Evolutionary conservation across 495 filamentous ascomycete genomes (phyloP).

Genomic region (Amniculicola lignicola): DNA sequence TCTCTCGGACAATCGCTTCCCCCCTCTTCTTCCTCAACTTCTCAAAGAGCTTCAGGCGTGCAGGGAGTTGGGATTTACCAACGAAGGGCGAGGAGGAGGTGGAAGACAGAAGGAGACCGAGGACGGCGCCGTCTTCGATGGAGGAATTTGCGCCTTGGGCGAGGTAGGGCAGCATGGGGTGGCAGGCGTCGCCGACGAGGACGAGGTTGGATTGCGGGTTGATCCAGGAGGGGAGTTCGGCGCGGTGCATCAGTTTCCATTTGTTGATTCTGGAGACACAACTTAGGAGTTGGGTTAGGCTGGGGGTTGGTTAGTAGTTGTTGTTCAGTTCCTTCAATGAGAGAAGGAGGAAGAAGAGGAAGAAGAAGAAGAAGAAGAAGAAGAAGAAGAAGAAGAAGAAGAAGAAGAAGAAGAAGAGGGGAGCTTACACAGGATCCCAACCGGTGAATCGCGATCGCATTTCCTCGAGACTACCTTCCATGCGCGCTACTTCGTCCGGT

Average conservation of each 20-base stretch:
- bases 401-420: neutral
- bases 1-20: conserved; percentile 22
- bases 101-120: conserved; percentile 45
- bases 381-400: neutral
- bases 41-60: conserved; percentile 17
- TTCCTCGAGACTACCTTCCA: conserved; percentile 60
- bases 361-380: neutral
- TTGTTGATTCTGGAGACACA: conserved; percentile 59
- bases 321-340: neutral
- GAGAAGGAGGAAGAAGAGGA: neutral
- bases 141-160: conserved; percentile 54
- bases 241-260: conserved; percentile 64
- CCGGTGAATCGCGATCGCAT: conserved; percentile 59
- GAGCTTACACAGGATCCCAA: conserved; percentile 49
- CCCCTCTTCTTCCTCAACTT: conserved; percentile 24
- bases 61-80: neutral
- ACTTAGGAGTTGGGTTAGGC: conserved; percentile 49
- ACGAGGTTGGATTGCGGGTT: conserved; percentile 55
- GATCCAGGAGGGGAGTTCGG: conserved; percentile 55
- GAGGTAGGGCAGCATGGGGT: conserved; percentile 66
- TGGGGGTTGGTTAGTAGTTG: conserved; percentile 43
- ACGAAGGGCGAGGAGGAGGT: conserved; percentile 29
- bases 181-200: conserved; percentile 65
- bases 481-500: conserved; percentile 53
- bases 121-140: conserved; percentile 53